Evolutionary conservation across 495 filamentous ascomycete species (phyloP).

Genomic region (Penicillium odoratum): DNA sequence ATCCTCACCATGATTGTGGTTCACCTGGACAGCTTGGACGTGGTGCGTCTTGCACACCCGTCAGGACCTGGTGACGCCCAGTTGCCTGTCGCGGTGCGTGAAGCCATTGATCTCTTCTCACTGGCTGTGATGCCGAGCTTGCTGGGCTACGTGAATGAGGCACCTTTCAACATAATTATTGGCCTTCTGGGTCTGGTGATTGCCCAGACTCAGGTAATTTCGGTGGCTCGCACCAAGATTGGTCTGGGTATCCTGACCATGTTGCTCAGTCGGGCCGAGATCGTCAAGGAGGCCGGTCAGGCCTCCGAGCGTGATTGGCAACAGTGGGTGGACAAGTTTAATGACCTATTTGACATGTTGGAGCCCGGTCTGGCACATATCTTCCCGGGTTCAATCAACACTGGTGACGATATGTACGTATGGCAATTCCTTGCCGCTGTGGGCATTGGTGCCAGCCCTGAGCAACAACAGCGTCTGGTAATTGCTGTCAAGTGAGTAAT

Average conservation of each 20-base stretch:
- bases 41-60: conserved; percentile 75
- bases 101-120: conserved; percentile 89
- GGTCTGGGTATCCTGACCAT: conserved; percentile 90
- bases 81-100: conserved; percentile 69
- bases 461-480: conserved; percentile 91
- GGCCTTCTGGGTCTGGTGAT: conserved; percentile 84
- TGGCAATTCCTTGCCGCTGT: conserved; percentile 97
- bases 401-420: conserved; percentile 88
- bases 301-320: conserved; percentile 72
- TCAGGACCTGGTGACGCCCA: conserved; percentile 62
- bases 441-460: conserved; percentile 85
- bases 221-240: conserved; percentile 78
- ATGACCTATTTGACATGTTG: conserved; percentile 79
- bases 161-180: conserved; percentile 83
- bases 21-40: conserved; percentile 89
- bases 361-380: conserved; percentile 80
- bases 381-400: conserved; percentile 81
- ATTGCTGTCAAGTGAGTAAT: conserved; percentile 81
- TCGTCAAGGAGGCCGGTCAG: conserved; percentile 76
- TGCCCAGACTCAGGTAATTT: conserved; percentile 74
- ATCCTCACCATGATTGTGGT: conserved; percentile 93
- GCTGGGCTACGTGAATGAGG: conserved; percentile 84
- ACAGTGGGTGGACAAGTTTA: conserved; percentile 81
- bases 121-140: conserved; percentile 85
- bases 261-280: conserved; percentile 90